A percentile compares a stretch with the other conserved stretches of the same genome.
These are phyloP conservation scores for Yamadazyma diddensiae DNA, from an alignment of 1,139 yeast genomes.

Conservation along the genomic window DNA sequence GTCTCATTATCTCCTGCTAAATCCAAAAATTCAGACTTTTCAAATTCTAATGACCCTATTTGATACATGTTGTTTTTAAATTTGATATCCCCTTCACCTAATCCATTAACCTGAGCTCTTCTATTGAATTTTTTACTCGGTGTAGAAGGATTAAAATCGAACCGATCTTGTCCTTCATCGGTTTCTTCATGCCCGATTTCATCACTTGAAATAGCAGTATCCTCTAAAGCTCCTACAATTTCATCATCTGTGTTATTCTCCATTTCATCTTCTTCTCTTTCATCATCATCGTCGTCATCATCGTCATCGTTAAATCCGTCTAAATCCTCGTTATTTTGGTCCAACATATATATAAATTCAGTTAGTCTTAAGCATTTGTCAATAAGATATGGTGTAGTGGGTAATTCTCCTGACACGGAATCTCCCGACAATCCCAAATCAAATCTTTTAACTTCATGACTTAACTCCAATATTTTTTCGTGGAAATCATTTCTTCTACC, in stretches of 20 bases:
- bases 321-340: slow-evolving; percentile 13
- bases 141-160: neutral
- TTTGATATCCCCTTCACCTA: slow-evolving; percentile 14
- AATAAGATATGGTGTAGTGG: slow-evolving; percentile 65
- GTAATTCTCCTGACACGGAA: slow-evolving; percentile 51
- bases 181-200: neutral
- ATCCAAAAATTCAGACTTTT: slow-evolving; percentile 46
- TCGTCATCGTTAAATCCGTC: slow-evolving; percentile 7
- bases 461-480: slow-evolving; percentile 54
- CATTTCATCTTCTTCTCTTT: slow-evolving; percentile 6
- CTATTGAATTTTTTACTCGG: slow-evolving; percentile 3
- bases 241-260: neutral
- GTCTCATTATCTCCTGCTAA: slow-evolving; percentile 47
- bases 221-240: neutral
- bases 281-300: slow-evolving; percentile 6
- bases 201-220: slow-evolving; percentile 3
- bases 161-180: neutral
- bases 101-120: slow-evolving; percentile 6
- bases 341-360: slow-evolving; percentile 50
- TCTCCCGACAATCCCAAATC: slow-evolving; percentile 47
- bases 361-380: slow-evolving; percentile 64
- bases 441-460: slow-evolving; percentile 53
- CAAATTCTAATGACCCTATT: slow-evolving; percentile 55
- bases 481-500: slow-evolving; percentile 66
- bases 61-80: slow-evolving; percentile 37